A percentile compares a stretch with the other conserved stretches of the same genome.
phyloP scores from a whole-genome alignment of 305 asterid species.

The Fraxinus floribunda region DNA sequence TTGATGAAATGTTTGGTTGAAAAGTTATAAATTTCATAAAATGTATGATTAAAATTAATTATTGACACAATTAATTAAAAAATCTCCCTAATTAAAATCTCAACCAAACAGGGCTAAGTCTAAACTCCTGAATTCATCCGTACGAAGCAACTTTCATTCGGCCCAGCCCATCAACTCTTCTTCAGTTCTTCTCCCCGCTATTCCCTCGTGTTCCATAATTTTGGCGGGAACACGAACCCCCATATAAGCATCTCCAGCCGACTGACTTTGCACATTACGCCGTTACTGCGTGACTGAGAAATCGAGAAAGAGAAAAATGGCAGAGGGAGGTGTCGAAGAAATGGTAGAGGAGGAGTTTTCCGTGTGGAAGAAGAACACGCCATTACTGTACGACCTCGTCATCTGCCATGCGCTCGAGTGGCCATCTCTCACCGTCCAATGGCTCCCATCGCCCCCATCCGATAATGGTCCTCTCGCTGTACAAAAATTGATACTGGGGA shows the following conservation, averaged over 20 bases:
- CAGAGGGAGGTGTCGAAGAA: conserved; percentile 40
- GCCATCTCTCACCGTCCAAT: conserved; percentile 97
- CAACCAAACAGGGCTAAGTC: neutral
- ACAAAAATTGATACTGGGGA: conserved; percentile 74
- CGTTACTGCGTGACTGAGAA: conserved; percentile 17
- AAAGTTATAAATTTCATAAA: too few species aligned
- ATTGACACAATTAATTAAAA: too few species aligned
- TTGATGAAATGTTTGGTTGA: too few species aligned
- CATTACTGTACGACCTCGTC: conserved; percentile 78
- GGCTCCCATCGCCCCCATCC: conserved; percentile 61
- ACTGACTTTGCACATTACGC: neutral
- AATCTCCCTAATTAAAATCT: too few species aligned
- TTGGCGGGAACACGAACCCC: conserved; percentile 58
- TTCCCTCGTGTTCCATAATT: conserved; percentile 18
- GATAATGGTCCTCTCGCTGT: conserved; percentile 45
- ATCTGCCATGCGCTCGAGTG: conserved; percentile 87
- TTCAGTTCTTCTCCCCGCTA: neutral
- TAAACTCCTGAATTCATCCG: neutral
- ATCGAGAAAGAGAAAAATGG: conserved; percentile 33
- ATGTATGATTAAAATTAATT: too few species aligned
- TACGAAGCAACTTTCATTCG: neutral
- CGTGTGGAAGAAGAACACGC: conserved; percentile 94
- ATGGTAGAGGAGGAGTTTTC: conserved; percentile 80
- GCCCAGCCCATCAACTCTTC: neutral
- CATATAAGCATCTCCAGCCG: conserved; percentile 15